Conservation (phyloP, 2,329 filamentous ascomycete genomes). For the Aspergillus alliaceus region DNA sequence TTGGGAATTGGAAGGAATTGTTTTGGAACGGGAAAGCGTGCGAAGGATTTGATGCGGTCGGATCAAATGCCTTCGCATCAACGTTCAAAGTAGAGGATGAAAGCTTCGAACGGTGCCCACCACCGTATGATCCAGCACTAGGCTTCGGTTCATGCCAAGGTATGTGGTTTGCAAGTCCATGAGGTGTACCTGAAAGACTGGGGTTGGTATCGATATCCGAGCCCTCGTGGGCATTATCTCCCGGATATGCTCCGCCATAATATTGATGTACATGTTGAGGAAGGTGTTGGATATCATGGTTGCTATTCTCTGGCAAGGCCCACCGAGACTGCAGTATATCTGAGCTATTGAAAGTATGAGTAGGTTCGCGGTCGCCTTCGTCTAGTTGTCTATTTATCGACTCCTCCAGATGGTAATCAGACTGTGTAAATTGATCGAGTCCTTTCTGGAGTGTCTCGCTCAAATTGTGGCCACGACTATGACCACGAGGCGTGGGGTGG, state of each 20-base stretch:
- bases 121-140: constrained; percentile 34
- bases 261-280: constrained; percentile 34
- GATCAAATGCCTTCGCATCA: constrained; percentile 81
- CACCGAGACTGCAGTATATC: constrained; percentile 37
- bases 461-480: constrained; percentile 64
- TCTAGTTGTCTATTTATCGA: constrained; percentile 76
- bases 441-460: constrained; percentile 79
- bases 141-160: constrained; percentile 36
- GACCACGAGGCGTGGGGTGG: constrained; percentile 60
- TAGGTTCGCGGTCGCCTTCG: constrained; percentile 62
- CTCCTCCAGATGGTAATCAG: constrained; percentile 81
- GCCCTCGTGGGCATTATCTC: constrained; percentile 48
- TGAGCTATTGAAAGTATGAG: constrained; percentile 25
- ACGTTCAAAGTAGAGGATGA: constrained; percentile 82
- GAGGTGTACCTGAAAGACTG: constrained; percentile 67
- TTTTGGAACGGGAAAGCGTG: constrained; percentile 45
- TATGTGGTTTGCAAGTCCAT: constrained; percentile 28
- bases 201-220: constrained; percentile 73
- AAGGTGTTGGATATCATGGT: constrained; percentile 23
- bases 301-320: constrained; percentile 36
- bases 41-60: constrained; percentile 52
- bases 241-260: constrained; percentile 32
- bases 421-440: constrained; percentile 64
- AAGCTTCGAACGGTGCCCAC: constrained; percentile 66
- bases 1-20: constrained; percentile 44